A percentile compares a stretch with the other conserved stretches of the same genome.
phyloP scores from a whole-genome alignment of 805 yeast genomes.

The Hanseniaspora nectarophila region DNA sequence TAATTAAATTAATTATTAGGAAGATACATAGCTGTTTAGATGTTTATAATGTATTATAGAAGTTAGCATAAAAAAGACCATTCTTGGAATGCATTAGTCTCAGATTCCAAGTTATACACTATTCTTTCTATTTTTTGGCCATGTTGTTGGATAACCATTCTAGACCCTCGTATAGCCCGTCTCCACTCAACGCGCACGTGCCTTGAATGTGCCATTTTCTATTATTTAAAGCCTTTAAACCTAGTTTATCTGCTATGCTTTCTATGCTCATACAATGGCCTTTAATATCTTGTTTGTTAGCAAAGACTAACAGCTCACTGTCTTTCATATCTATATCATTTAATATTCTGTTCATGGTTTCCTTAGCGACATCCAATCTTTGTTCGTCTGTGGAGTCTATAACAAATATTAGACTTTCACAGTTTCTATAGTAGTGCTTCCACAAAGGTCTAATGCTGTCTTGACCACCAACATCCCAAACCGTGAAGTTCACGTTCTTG shows the following conservation, averaged over 20 bases:
- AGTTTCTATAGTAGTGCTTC: constrained; percentile 92
- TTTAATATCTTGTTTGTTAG: constrained; percentile 90
- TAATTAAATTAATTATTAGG: too few relatives aligned
- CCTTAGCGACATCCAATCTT: constrained; percentile 86
- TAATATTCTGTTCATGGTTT: constrained; percentile 84
- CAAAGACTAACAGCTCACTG: constrained; percentile 76
- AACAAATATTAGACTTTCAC: constrained; percentile 86
- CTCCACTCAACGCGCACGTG: constrained; percentile 91
- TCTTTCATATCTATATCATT: constrained; percentile 90
- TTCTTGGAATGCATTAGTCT: too few relatives aligned
- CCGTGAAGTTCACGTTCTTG: constrained; percentile 80
- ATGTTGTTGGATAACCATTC: constrained; percentile 72
- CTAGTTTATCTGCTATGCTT: constrained; percentile 81
- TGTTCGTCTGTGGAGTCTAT: constrained; percentile 89
- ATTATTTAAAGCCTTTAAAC: constrained; percentile 80
- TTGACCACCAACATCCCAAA: constrained; percentile 97
- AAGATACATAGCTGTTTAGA: too few relatives aligned
- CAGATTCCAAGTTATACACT: too few relatives aligned
- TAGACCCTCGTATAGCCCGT: constrained; percentile 83
- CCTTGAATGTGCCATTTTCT: constrained; percentile 95
- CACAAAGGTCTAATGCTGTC: constrained; percentile 88
- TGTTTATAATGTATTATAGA: too few relatives aligned
- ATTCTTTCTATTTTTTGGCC: constrained; percentile 36
- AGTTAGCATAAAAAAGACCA: too few relatives aligned
- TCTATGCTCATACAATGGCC: constrained; percentile 81